Base-by-base conservation (phyloP, 305 asterid species). In the Stenogyne calaminthoides region DNA sequence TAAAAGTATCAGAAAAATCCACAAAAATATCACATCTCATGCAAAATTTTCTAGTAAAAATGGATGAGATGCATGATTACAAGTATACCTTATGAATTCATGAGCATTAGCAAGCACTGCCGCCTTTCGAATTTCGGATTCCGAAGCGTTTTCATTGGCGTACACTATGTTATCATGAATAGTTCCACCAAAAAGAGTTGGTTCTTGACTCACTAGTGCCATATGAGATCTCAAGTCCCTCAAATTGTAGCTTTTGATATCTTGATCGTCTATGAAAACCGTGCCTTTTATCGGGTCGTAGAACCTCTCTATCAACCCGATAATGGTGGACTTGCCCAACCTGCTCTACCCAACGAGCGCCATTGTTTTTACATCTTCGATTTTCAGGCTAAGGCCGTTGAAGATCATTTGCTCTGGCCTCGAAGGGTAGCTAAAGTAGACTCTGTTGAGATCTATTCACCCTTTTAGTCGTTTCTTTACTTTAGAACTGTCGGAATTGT, bases 261-360 rank as follows among this genome's bases (percentile, higher is more conserved):
- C 93, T 32, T 36, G 72, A 22, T 82, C 86, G 59, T 91, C 97
- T 27, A 91, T 84, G 5, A 84, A 47, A 10, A 91, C 71, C 0
- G 70, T 81, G 20, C 96, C 97, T 37, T 78, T 82, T 29, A 84
- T 75, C 2, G 97, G 93, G 77, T 91, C 97, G 6, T 89, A 91
- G 78, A 86, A 91, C 52, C 97, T 85, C 73, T 91, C 97, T 1
- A 88, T 81, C 75, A 89, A 60, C 9, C 88, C 93, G 8, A 91
- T 83, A 20, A 88, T 52, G 0, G 96, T 91, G 12, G 97, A 91
- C 81, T 89, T 91, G 0, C 97, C 96, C 0, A 93, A 89, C 25
- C 97, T 96, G 73, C 97, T 91, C 32, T 84, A 86, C 44, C 97
- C 96, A 0, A 91, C 95, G 18, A 91, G 85, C 3, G 96, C 95